Conservation (phyloP, 768 basidiomycete species). For the Serendipita indica region DNA sequence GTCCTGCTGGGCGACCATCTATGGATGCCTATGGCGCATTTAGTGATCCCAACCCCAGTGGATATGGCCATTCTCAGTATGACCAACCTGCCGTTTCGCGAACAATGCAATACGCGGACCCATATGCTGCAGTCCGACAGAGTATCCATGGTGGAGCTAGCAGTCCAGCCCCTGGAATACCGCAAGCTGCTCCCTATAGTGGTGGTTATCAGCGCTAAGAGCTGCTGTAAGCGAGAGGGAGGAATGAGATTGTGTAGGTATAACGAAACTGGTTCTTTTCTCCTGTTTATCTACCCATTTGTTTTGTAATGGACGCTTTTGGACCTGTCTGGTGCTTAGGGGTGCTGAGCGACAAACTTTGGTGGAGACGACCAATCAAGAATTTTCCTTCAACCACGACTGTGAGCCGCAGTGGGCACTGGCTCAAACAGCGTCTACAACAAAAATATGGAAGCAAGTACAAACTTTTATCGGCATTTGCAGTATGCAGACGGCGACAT, state of each 20-base stretch:
- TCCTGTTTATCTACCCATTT: too few species aligned
- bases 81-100: conserved; percentile 51
- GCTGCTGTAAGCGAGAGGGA: too few species aligned
- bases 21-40: conserved; percentile 87
- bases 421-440: too few species aligned
- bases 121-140: conserved; percentile 68
- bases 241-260: too few species aligned
- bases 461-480: not conserved
- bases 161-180: conserved; percentile 1
- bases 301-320: not conserved
- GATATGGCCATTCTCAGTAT: conserved; percentile 36
- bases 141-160: conserved; percentile 25
- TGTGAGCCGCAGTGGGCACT: too few species aligned
- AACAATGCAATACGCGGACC: conserved; percentile 90
- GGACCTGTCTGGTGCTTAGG: too few species aligned
- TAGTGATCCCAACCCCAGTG: conserved; percentile 70
- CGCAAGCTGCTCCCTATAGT: conserved; percentile 12
- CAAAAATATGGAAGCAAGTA: too few species aligned
- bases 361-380: too few species aligned
- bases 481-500: not conserved
- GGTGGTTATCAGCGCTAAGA: not conserved
- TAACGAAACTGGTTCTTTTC: too few species aligned
- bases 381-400: too few species aligned
- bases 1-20: conserved; percentile 34
- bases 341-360: too few species aligned